Evolutionary conservation across 495 filamentous ascomycete genomes (phyloP), one percentile per base, ranked within the genome.

Genomic region (Staphylotrichum tortipilum): DNA sequence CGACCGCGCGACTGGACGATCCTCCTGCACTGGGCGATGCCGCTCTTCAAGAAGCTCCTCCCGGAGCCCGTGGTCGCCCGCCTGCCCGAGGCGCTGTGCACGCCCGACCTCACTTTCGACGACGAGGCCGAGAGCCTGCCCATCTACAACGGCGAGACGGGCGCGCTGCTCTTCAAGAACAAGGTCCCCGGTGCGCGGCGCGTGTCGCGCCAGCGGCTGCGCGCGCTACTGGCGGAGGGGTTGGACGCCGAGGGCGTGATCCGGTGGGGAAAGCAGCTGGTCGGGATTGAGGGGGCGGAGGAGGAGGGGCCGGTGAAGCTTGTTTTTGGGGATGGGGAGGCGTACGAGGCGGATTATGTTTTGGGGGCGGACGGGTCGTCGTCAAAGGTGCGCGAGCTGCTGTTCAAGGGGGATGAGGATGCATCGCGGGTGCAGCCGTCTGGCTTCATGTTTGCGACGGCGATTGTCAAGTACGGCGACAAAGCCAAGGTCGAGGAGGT

Each of bases 241-340:
- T 15, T 64, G 0, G 65, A 69, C 26, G 29, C 24, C 7, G 37
- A 14, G 22, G 40, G 36, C 4, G 15, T 22, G n/a, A 59, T 71
- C 7, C 30, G 47, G 2, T 68, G 55, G 44, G 58, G 57, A 18
- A 66, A 63, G 47, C 36, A 29, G 10, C 50, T 72, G 31, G 57
- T 55, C 17, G 43, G 34, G 18, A 28, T 28, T 28, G 68, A 19
- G 75, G 80, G 78, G 61, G 78, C 60, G 22, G 21, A 19, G 7
- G 78, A 60, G 22, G 21, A 19, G 7, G 44, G 44, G 48, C 76
- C 80, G 56, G 69, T 86, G 29, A 78, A 75, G 30, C 78, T 76
- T 35, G 76, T 78, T 60, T 90, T 88, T 74, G 82, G 80, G 34
- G 86, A 86, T 61, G 78, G 81, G 43, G 14, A 23, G 26, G 47